Evolutionary conservation across 2,329 filamentous ascomycete genomes (phyloP).

Genomic region (Ambrosiella xylebori): DNA sequence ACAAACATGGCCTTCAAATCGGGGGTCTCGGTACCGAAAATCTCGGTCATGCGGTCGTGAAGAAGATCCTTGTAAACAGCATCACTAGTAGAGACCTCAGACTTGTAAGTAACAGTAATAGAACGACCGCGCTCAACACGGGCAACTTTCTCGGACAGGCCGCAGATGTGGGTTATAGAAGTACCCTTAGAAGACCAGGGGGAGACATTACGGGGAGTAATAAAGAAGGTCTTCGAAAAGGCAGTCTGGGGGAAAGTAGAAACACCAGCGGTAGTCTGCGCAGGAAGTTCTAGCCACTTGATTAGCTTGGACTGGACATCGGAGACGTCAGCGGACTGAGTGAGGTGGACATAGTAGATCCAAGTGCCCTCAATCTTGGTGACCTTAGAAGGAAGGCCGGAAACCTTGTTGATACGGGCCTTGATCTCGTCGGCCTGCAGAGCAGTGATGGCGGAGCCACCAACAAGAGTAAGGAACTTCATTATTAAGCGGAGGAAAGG

Average conservation of each 20-base stretch:
- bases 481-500: constrained; percentile 10
- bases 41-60: constrained; percentile 93
- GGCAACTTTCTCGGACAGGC: constrained; percentile 49
- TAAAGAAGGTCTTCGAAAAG: constrained; percentile 31
- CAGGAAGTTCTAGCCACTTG: constrained; percentile 14
- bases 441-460: constrained; percentile 32
- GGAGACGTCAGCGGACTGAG: constrained; percentile 19
- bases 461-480: constrained; percentile 21
- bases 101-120: constrained; percentile 48
- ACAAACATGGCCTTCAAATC: constrained; percentile 64
- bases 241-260: constrained; percentile 9
- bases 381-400: constrained; percentile 24
- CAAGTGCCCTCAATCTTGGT: constrained; percentile 34
- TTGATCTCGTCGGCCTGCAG: constrained; percentile 28
- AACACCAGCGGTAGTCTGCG: constrained; percentile 3
- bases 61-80: constrained; percentile 51
- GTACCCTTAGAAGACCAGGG: constrained; percentile 97
- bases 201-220: constrained; percentile 72
- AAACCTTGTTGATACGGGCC: constrained; percentile 26
- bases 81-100: constrained; percentile 19
- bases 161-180: constrained; percentile 83
- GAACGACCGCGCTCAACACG: constrained; percentile 78
- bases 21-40: constrained; percentile 48
- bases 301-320: constrained; percentile 18
- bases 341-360: constrained; percentile 51